Evolutionary conservation across 805 yeast species (phyloP).

Genomic region (Candida ficus): DNA sequence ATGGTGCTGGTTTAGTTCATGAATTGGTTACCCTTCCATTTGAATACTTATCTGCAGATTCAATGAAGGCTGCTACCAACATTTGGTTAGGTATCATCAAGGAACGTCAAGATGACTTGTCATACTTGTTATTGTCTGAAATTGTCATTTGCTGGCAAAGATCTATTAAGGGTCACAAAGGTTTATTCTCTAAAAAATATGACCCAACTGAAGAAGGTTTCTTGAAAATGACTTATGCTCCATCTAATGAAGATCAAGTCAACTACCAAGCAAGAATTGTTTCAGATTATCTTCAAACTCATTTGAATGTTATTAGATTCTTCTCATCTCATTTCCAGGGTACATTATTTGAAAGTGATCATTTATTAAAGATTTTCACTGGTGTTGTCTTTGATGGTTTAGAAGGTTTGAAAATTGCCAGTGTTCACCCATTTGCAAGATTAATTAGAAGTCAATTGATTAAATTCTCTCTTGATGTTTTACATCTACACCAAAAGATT

Average conservation of each 20-base stretch:
- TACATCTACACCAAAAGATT: slow-evolving; percentile 49
- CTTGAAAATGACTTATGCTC: slow-evolving; percentile 81
- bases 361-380: slow-evolving; percentile 64
- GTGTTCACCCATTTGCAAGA: slow-evolving; percentile 80
- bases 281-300: slow-evolving; percentile 55
- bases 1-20: slow-evolving; percentile 35
- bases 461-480: slow-evolving; percentile 59
- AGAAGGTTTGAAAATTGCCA: slow-evolving; percentile 46
- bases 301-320: slow-evolving; percentile 59
- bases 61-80: slow-evolving; percentile 62
- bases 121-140: slow-evolving; percentile 60
- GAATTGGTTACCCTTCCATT: slow-evolving; percentile 69
- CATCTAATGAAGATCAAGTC: slow-evolving; percentile 62
- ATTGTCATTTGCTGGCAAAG: slow-evolving; percentile 65
- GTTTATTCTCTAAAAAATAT: slow-evolving; percentile 53
- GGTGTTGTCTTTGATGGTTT: slow-evolving; percentile 54
- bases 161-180: slow-evolving; percentile 52
- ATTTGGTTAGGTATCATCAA: slow-evolving; percentile 78
- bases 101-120: slow-evolving; percentile 51
- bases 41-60: slow-evolving; percentile 48
- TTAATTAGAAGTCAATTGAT: slow-evolving; percentile 69
- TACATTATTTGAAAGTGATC: slow-evolving; percentile 64
- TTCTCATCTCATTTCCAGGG: slow-evolving; percentile 79
- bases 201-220: slow-evolving; percentile 60
- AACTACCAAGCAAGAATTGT: slow-evolving; percentile 47